A percentile compares a stretch with the other conserved stretches of the same genome.
Evolutionary conservation across 2,329 filamentous ascomycete genomes (phyloP).

Genomic region (Elsinoe batatas): DNA sequence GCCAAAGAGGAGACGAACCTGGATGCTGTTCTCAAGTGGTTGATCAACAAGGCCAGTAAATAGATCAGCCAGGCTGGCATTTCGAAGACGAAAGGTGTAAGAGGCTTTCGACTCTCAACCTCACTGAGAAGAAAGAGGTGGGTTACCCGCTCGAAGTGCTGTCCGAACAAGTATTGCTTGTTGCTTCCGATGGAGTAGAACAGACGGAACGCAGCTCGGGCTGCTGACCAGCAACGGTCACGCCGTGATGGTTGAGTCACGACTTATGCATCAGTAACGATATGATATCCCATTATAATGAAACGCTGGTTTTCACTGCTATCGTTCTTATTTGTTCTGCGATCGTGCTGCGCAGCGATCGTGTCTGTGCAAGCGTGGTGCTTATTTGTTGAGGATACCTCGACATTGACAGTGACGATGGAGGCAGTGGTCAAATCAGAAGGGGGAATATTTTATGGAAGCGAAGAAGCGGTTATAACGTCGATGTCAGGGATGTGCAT

Average conservation of each 20-base stretch:
- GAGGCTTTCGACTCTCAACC: too few species aligned
- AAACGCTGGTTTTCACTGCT: neutral
- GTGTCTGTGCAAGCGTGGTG: too few species aligned
- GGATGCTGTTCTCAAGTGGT: conserved; percentile 90
- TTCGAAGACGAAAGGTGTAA: too few species aligned
- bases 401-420: too few species aligned
- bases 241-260: neutral
- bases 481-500: neutral
- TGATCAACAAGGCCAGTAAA: conserved; percentile 79
- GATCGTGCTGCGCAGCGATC: too few species aligned
- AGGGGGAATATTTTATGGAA: neutral
- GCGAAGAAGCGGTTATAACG: neutral
- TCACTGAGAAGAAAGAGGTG: too few species aligned
- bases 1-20: conserved; percentile 98
- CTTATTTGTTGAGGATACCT: too few species aligned
- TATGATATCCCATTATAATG: conserved; percentile 4
- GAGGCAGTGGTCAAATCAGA: neutral
- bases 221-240: conserved; percentile 31
- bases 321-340: too few species aligned
- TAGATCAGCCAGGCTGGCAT: conserved; percentile 27
- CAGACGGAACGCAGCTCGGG: conserved; percentile 20
- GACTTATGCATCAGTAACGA: neutral
- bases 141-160: too few species aligned
- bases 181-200: conserved; percentile 14
- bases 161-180: neutral